Percentiles rank a stretch among this genome's conserved stretches.
These are phyloP conservation scores for Monosporascus sp. DNA, from an alignment of 2,329 filamentous ascomycete genomes.

Conservation along the genomic window DNA sequence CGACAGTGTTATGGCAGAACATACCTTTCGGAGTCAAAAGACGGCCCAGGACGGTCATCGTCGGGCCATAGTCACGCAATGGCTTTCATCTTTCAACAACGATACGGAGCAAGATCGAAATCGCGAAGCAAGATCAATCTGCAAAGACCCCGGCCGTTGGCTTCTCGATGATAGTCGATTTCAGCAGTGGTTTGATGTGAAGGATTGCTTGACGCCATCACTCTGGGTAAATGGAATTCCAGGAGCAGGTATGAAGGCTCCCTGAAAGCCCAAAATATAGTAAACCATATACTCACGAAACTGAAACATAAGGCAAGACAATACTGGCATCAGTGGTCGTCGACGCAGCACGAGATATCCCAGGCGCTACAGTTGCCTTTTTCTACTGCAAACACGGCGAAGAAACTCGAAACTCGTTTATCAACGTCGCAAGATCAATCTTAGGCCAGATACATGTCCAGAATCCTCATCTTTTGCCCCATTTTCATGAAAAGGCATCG, in stretches of 20 bases:
- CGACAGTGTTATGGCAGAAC: constrained; percentile 9
- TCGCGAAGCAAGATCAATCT: constrained; percentile 7
- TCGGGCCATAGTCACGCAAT: constrained; percentile 6
- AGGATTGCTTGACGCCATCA: constrained; percentile 15
- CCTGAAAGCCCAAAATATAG: not conserved
- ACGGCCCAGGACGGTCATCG: constrained; percentile 11
- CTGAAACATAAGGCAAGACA: constrained; percentile 11
- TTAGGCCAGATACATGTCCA: constrained; percentile 29
- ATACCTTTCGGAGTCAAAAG: constrained; percentile 11
- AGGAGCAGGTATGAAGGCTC: constrained; percentile 28
- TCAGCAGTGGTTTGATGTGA: constrained; percentile 17
- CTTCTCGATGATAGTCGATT: constrained; percentile 20
- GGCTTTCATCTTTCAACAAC: constrained; percentile 10
- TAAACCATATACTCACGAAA: constrained; percentile 1
- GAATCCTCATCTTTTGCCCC: constrained; percentile 21
- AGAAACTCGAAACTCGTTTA: constrained; percentile 24
- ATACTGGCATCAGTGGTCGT: constrained; percentile 33
- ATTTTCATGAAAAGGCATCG: constrained; percentile 28
- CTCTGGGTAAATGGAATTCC: constrained; percentile 36
- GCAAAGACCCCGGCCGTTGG: constrained; percentile 22
- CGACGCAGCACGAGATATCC: constrained; percentile 20
- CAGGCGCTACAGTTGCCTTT: constrained; percentile 20
- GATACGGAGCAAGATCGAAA: constrained; percentile 7
- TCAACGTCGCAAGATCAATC: constrained; percentile 26
- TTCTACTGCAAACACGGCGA: constrained; percentile 36